Base-by-base conservation (phyloP, 2,329 filamentous ascomycete species). In the Nannizziopsis arthrosporioides region DNA sequence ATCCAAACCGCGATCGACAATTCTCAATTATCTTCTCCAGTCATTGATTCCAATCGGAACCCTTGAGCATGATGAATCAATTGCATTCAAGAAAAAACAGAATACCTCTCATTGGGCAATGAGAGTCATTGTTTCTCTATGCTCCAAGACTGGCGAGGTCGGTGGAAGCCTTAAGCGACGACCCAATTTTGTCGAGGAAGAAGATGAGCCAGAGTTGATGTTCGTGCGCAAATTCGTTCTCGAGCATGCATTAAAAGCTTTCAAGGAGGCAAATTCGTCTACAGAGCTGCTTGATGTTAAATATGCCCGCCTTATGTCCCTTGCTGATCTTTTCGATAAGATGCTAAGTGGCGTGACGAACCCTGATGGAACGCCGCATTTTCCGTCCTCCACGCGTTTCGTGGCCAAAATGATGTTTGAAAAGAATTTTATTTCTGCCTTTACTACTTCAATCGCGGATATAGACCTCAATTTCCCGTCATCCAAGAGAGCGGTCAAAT, bases 361-460 rank as follows among this genome's bases (percentile, higher is more conserved):
- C 57, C 74, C 78, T 12, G 72, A 73, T 40, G 67, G 68, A 54
- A 68, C 67, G 51, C 67, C 65, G 52, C 71, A 63, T 52, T 64
- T 57, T 54, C 69, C 47, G 59, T 73, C 55, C 38, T 89, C 88
- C 6, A 84, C 89, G 54, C 81, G 84, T 57, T 88, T 94, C 60
- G 77, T 98, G 56, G 83, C 86, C 31, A 86, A 88, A 56, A 80
- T 95, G 51, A 98, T 98, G 92, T 96, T 94, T 59, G 92, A 98
- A 68, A 98, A 96, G 70, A 88, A 93, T 48, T 94, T 92, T 63
- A 82, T 96, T 52, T 78, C 85, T 18, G 84, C 90, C 42, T 70
- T 98, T 51, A 96, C 92, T 1, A 79, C 82, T 10, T 94, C 93
- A 1, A 89, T 98, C 57, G 87, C 92, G 14, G 93, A 98, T 59